phyloP scores from a whole-genome alignment of 331 rosid species.

The Erythrophleum ivorense region DNA sequence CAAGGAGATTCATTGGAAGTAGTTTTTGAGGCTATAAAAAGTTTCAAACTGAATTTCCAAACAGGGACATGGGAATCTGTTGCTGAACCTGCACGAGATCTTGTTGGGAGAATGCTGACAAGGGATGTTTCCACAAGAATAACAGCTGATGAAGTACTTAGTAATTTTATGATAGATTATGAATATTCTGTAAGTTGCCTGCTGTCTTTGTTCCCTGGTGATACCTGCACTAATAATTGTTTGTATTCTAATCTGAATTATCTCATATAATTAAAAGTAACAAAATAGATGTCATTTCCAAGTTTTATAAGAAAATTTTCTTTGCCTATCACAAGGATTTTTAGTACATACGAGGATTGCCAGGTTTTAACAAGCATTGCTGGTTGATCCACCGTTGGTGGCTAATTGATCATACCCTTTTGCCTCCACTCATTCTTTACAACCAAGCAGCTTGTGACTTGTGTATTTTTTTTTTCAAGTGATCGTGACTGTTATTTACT shows the following conservation, averaged over 20 bases:
- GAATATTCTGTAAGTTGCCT: slow-evolving; percentile 6
- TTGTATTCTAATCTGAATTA: background rate
- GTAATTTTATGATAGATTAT: slow-evolving; percentile 35
- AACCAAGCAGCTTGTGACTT: no score
- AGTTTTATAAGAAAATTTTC: background rate
- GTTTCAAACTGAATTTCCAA: slow-evolving; percentile 62
- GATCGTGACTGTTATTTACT: background rate
- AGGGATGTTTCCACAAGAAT: slow-evolving; percentile 40
- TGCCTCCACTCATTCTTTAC: background rate
- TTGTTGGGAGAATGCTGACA: slow-evolving; percentile 74
- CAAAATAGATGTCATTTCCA: background rate
- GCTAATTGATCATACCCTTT: background rate
- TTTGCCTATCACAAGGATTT: background rate
- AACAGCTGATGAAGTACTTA: slow-evolving; percentile 75
- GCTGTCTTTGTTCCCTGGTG: slow-evolving; percentile 3
- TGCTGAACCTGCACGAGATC: slow-evolving; percentile 74
- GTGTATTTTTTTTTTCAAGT: background rate
- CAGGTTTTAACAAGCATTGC: background rate
- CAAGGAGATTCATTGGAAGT: slow-evolving; percentile 71
- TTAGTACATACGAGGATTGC: background rate
- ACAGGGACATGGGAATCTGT: slow-evolving; percentile 56
- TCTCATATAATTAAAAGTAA: background rate
- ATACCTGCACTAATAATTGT: background rate
- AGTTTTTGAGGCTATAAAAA: slow-evolving; percentile 77
- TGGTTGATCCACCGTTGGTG: slow-evolving; percentile 3